Conservation (phyloP, 768 basidiomycete genomes). For the Ephemerocybe angulata region DNA sequence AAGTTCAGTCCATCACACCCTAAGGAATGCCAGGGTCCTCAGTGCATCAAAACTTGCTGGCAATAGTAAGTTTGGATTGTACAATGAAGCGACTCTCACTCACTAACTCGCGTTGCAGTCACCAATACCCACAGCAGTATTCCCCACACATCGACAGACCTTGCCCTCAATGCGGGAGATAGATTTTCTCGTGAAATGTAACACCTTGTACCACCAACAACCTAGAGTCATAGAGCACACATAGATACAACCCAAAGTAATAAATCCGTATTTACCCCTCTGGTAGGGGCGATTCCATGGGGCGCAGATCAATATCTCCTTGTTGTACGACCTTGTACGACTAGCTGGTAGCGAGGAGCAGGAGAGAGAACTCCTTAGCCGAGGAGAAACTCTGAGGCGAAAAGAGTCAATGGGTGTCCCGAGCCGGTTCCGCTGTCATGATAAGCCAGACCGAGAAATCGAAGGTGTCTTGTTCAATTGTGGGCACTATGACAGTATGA, state of each 20-base stretch:
- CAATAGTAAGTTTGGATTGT: conserved; percentile 54
- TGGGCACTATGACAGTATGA: too few relatives aligned
- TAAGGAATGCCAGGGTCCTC: conserved; percentile 43
- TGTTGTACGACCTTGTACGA: too few relatives aligned
- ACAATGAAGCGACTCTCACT: conserved; percentile 15
- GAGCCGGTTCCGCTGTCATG: too few relatives aligned
- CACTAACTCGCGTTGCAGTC: conserved; percentile 33
- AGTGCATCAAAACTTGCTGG: conserved; percentile 59
- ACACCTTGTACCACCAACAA: background rate
- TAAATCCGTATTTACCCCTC: background rate
- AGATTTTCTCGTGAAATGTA: background rate
- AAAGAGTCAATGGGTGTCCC: background rate
- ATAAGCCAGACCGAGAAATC: too few relatives aligned
- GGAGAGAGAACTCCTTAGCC: too few relatives aligned
- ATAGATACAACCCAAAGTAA: background rate
- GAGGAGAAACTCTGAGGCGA: background rate
- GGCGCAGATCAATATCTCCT: background rate
- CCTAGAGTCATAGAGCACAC: background rate
- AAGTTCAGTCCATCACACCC: conserved; percentile 63
- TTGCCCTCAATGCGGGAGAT: conserved; percentile 48
- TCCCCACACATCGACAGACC: conserved; percentile 57
- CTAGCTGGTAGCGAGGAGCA: too few relatives aligned
- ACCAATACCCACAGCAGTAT: conserved; percentile 65
- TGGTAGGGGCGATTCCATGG: background rate
- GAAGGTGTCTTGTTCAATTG: too few relatives aligned